Evolutionary conservation across 352 stramenopile genomes (phyloP).

Genomic region (Pythium folliculosum): DNA sequence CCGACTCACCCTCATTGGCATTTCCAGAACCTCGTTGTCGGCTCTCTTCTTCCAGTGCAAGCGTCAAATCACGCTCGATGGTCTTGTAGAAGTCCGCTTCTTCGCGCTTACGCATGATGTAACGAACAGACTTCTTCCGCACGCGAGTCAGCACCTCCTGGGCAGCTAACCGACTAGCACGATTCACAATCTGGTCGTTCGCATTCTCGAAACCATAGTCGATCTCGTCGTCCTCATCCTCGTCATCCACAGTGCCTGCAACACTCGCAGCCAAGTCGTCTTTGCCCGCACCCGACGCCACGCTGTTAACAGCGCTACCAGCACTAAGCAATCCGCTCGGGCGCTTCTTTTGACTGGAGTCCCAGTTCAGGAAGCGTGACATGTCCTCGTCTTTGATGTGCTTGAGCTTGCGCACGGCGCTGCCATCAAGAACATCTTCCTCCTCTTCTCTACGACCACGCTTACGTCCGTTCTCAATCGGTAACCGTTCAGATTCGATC

Average conservation of each 20-base stretch:
- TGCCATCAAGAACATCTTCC: constrained; percentile 39
- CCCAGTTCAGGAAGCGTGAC: constrained; percentile 66
- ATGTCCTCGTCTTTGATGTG: constrained; percentile 78
- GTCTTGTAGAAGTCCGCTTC: constrained; percentile 82
- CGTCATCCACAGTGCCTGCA: constrained; percentile 17
- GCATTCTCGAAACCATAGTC: constrained; percentile 86
- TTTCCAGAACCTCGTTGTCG: neutral
- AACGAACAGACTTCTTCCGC: constrained; percentile 71
- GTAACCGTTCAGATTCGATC: constrained; percentile 76
- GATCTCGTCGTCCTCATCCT: constrained; percentile 71
- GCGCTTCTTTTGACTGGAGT: constrained; percentile 69
- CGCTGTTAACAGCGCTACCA: neutral
- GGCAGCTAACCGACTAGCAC: constrained; percentile 68
- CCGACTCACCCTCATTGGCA: constrained; percentile 16
- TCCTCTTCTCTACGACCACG: constrained; percentile 36
- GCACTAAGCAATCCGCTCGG: constrained; percentile 39
- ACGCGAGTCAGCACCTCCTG: constrained; percentile 71
- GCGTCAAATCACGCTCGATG: constrained; percentile 81
- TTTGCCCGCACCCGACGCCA: constrained; percentile 14
- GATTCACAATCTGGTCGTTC: constrained; percentile 81
- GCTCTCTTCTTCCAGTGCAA: constrained; percentile 69
- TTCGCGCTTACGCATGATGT: constrained; percentile 77
- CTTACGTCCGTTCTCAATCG: constrained; percentile 49
- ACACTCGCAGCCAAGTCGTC: constrained; percentile 21
- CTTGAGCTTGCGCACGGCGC: constrained; percentile 51